Evolutionary conservation across 352 stramenopile species (phyloP), one percentile per base, ranked within the genome.

Genomic region (Phytophthora crassamura): DNA sequence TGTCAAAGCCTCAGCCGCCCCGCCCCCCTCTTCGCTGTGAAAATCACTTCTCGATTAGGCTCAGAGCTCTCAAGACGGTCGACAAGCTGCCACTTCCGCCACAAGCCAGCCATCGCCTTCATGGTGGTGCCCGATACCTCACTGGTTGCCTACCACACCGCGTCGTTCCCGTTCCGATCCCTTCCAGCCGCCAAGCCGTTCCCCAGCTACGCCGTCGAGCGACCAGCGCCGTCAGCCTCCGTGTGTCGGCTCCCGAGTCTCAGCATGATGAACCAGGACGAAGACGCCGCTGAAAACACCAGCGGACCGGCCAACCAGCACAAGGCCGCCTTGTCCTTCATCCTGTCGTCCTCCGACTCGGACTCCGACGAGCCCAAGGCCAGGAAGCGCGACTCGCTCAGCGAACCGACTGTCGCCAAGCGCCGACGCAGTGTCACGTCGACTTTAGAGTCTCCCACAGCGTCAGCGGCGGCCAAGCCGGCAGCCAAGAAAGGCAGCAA

Each of bases 401-500:
- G 54, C 30, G 58, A 55, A 12, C 40, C 55, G 47, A 62, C 57
- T 14, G 28, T 59, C 36, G 57, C 54, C 10, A 73, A 76, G 40
- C 58, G 63, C n/a, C 50, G 42, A 63, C 63, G 68, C 48, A 67
- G 28, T 14, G 28, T 67, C 10, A 43, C 36, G 5, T 35, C 36
- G 18, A 57, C 35, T 7, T 39, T 40, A n/a, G 20, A 38, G 15
- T 35, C 53, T 14, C 16, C 51, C 16, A 35, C 18, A 32, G 11
- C 48, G 18, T 25, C 33, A 9, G 8, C 40, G 10, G 8, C 30
- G 43, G 22, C 49, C 15, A 65, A 64, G 30, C 49, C 48, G 18
- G 34, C 14, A 5, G 11, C 20, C 2, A 82, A 78, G 51, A 85
- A 85, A 47, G 76, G 80, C 28, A 85, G 81, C 57, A 86, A 89